Conservation (phyloP, 1,284 basidiomycete species). For the Mycosarcoma maydis region DNA sequence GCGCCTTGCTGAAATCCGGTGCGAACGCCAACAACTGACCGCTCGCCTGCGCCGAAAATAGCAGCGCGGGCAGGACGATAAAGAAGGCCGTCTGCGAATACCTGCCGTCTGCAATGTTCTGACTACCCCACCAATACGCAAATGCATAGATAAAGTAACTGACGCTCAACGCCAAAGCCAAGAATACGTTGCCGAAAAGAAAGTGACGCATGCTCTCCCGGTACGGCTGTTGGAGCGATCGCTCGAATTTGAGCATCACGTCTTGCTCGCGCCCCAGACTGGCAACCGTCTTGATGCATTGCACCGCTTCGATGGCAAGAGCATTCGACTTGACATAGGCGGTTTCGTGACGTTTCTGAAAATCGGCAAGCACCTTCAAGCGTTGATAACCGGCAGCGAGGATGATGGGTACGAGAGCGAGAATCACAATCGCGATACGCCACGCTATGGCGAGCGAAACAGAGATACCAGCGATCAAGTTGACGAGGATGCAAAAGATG, state of each 20-base stretch:
- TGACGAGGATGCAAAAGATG: constrained; percentile 60
- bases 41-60: constrained; percentile 60
- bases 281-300: constrained; percentile 55
- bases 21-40: constrained; percentile 61
- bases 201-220: constrained; percentile 50
- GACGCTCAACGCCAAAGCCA: constrained; percentile 56
- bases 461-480: constrained; percentile 51
- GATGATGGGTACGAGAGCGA: constrained; percentile 54
- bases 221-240: constrained; percentile 49
- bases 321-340: constrained; percentile 54
- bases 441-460: constrained; percentile 53
- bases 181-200: constrained; percentile 50
- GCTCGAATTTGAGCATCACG: constrained; percentile 48
- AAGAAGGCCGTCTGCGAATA: constrained; percentile 59
- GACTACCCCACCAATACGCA: constrained; percentile 62
- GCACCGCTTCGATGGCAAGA: constrained; percentile 58
- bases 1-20: constrained; percentile 58
- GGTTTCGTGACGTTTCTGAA: constrained; percentile 58
- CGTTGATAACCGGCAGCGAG: constrained; percentile 54
- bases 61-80: constrained; percentile 56
- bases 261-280: constrained; percentile 53
- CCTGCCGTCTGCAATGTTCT: constrained; percentile 52
- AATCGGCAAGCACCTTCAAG: constrained; percentile 58
- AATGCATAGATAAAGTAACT: constrained; percentile 62
- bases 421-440: constrained; percentile 58